These are phyloP conservation scores for Cercospora sp. DNA, from an alignment of 2,329 filamentous ascomycete species.

Conservation along the genomic window DNA sequence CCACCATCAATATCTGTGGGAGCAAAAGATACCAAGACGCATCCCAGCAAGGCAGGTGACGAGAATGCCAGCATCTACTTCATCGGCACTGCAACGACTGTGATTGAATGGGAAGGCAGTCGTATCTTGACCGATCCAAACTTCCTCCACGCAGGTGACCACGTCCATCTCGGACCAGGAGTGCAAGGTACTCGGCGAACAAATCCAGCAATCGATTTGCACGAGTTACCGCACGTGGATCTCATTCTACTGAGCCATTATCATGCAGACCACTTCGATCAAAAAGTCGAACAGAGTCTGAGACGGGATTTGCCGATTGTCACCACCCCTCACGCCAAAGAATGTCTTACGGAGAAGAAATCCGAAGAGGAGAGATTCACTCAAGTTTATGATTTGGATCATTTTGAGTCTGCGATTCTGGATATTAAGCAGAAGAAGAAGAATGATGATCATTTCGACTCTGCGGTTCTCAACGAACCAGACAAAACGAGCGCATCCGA, in stretches of 20 bases:
- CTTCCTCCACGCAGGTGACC: conserved; percentile 66
- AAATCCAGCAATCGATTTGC: conserved; percentile 61
- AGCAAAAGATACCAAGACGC: conserved; percentile 49
- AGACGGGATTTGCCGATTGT: conserved; percentile 61
- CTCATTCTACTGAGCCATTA: conserved; percentile 64
- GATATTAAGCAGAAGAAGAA: not conserved
- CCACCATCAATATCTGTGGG: conserved; percentile 42
- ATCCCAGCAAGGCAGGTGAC: conserved; percentile 43
- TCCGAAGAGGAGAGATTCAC: conserved; percentile 54
- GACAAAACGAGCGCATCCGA: conserved; percentile 21
- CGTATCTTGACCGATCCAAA: conserved; percentile 61
- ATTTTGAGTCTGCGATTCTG: conserved; percentile 50
- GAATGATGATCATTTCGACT: not conserved
- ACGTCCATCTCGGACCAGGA: conserved; percentile 66
- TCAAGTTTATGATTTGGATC: conserved; percentile 57
- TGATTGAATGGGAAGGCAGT: conserved; percentile 56
- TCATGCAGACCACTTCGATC: conserved; percentile 62
- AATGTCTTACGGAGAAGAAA: conserved; percentile 51
- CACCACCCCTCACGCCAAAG: conserved; percentile 62
- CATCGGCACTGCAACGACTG: conserved; percentile 59
- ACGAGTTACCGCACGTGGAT: conserved; percentile 61
- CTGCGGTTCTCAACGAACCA: conserved; percentile 48
- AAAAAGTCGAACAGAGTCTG: conserved; percentile 53
- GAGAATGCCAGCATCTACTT: conserved; percentile 55
- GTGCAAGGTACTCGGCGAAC: conserved; percentile 58